Conservation (phyloP, 2,329 filamentous ascomycete species). For the Chaetomiaceae sp. region DNA sequence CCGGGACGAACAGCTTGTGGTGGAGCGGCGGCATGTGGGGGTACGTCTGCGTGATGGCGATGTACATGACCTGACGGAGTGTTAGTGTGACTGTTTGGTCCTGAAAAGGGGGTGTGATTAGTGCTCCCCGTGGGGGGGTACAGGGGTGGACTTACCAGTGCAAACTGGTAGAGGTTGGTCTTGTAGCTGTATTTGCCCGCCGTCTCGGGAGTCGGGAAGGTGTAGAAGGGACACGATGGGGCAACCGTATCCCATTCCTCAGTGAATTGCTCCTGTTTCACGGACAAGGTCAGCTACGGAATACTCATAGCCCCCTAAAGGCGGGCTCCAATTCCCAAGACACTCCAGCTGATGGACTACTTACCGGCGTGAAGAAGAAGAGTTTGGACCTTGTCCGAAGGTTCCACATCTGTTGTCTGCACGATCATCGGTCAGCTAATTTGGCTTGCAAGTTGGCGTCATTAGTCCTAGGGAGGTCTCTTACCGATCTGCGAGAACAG, state of each 20-base stretch:
- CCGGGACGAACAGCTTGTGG: neutral
- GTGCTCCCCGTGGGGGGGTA: neutral
- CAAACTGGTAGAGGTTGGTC: slow-evolving; percentile 3
- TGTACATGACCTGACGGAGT: neutral
- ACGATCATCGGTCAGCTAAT: too few relatives aligned
- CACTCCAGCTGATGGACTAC: too few relatives aligned
- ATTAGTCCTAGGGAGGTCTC: too few relatives aligned
- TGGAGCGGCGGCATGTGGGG: neutral
- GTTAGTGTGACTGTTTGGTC: too few relatives aligned
- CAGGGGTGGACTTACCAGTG: neutral
- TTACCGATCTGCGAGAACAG: too few relatives aligned
- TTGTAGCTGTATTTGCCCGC: neutral
- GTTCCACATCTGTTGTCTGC: neutral
- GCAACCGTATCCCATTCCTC: slow-evolving; percentile 1
- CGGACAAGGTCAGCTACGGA: neutral
- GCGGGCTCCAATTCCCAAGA: too few relatives aligned
- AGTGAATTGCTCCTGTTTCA: slow-evolving; percentile 1
- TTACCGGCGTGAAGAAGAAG: too few relatives aligned
- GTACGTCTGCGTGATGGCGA: neutral
- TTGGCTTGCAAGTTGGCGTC: too few relatives aligned
- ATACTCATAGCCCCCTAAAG: too few relatives aligned
- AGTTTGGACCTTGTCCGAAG: too few relatives aligned
- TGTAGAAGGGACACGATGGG: neutral
- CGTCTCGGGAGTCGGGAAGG: neutral
- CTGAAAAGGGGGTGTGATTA: neutral